Conservation (phyloP, 2,329 filamentous ascomycete genomes). For the Clarireedia paspali region DNA sequence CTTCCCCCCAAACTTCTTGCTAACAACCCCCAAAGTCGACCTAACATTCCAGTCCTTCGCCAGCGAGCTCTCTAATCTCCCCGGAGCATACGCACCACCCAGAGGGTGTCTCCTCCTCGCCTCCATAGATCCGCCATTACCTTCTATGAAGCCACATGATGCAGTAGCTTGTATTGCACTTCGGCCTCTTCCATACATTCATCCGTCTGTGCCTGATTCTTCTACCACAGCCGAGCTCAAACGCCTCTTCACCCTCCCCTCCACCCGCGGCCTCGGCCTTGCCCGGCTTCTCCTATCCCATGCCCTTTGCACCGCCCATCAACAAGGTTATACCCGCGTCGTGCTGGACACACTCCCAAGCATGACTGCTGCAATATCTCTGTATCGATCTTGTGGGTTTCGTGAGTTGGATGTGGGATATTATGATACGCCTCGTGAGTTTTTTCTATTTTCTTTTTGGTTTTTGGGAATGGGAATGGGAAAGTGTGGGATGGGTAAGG, state of each 20-base stretch:
- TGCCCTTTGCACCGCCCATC: neutral
- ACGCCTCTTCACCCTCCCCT: constrained; percentile 43
- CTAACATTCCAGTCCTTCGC: constrained; percentile 50
- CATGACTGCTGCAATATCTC: neutral
- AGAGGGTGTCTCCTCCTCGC: constrained; percentile 44
- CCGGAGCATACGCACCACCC: constrained; percentile 43
- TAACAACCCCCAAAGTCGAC: constrained; percentile 33
- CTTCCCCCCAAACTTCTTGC: too few species aligned
- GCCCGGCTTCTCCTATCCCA: neutral
- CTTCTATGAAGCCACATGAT: neutral
- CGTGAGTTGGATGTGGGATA: neutral
- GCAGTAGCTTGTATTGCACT: neutral
- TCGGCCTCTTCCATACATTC: neutral
- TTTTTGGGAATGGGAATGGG: neutral
- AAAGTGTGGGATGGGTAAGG: neutral
- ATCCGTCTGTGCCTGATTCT: neutral
- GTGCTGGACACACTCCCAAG: neutral
- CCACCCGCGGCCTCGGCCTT: neutral
- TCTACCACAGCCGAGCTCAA: constrained; percentile 42
- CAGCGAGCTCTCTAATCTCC: constrained; percentile 42
- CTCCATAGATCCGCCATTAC: neutral
- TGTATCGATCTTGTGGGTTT: neutral
- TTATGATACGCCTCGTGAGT: neutral
- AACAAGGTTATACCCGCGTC: neutral
- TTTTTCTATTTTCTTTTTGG: neutral